A percentile compares a stretch with the other conserved stretches of the same genome.
phyloP scores from a whole-genome alignment of 306 rosid genomes.

The Ammopiptanthus mongolicus region DNA sequence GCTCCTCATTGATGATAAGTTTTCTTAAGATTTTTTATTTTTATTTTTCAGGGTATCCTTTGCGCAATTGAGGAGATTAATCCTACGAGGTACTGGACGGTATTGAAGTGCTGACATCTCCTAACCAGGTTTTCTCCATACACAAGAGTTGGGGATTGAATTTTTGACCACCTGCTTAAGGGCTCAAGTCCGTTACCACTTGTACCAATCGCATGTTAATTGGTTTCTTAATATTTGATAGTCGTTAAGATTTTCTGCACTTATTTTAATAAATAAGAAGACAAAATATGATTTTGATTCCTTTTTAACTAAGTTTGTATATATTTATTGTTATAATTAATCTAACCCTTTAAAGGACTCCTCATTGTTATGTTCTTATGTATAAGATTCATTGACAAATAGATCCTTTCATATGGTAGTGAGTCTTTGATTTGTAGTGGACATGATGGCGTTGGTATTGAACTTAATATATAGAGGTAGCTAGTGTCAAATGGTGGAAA shows the following conservation, averaged over 20 bases:
- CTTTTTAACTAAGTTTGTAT: neutral
- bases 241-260: neutral
- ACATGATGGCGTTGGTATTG: conserved; percentile 20
- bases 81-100: too few relatives aligned
- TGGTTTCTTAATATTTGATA: neutral
- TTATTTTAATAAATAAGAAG: neutral
- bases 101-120: too few relatives aligned
- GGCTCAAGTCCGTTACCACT: too few relatives aligned
- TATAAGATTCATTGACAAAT: neutral
- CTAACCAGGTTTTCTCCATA: too few relatives aligned
- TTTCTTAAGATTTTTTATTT: conserved; percentile 9
- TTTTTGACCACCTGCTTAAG: too few relatives aligned
- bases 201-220: too few relatives aligned
- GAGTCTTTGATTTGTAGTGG: conserved; percentile 4
- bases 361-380: neutral
- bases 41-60: too few relatives aligned
- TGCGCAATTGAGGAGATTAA: too few relatives aligned
- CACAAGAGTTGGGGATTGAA: too few relatives aligned
- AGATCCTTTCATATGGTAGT: neutral
- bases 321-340: neutral
- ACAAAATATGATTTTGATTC: neutral
- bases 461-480: neutral
- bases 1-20: neutral
- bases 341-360: neutral
- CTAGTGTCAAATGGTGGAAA: conserved; percentile 21